Base-by-base conservation (phyloP, 495 filamentous ascomycete genomes). In the Endocarpon pusillum region DNA sequence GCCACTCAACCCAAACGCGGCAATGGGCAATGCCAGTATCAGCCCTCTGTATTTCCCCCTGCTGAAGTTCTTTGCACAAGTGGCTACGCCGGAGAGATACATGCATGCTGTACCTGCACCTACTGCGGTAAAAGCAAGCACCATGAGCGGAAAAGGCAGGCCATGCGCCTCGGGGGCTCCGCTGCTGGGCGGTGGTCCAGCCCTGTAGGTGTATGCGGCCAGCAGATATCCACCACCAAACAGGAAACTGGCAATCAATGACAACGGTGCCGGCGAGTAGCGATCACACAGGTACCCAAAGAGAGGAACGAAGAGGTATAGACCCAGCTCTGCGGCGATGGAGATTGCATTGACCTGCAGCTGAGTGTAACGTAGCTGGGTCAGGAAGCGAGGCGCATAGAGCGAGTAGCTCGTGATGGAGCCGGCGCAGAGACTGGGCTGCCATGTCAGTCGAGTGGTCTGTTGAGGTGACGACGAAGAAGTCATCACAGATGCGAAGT, bases 11-110 rank as follows among this genome's bases (percentile, higher is more conserved):
- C 89, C 89, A 49, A 93, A 92, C 2, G 78, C 73, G 0, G 89
- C 83, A 58, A 97, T 94, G 4, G 89, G 89, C 33, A 81, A 54
- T 16, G 86, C 87, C 34, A 97, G 59, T 46, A 91, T 85, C 36
- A 97, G 52, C 0, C 89, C 87, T 49, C 84, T 79, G 44, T 91
- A 72, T 47, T 77, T 84, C 3, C 85, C 81, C 24, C 75, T 63
- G 14, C 87, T 82, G 52, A 96, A 94, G 54, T 94, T 96, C 70
- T 97, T 97, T 17, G 87, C 89, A 39, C 84, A 93, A 2, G 86
- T 93, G 16, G 89, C 84, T 19, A 97, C 78, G 0, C 81, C 79
- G 22, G 71, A 66, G 18, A 94, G 50, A 49, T 96, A 94, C 76
- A 96, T 81, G 45, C 66, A 66, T 39, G 76, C 75, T 0, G 89